These are phyloP conservation scores for Lactuca saligna DNA, from an alignment of 129 eudicot genomes.

Conservation along the genomic window DNA sequence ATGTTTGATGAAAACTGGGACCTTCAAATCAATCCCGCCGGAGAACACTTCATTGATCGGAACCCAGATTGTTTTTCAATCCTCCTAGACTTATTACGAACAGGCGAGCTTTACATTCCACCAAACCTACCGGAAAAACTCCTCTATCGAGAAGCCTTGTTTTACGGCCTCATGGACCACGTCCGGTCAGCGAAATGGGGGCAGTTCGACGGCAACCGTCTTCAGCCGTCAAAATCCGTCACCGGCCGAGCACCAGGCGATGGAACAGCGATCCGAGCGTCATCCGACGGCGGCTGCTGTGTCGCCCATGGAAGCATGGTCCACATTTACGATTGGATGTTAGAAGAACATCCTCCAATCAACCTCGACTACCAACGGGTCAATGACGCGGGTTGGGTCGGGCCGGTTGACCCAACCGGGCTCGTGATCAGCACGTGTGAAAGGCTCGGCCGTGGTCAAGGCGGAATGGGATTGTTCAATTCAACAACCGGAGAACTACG, in stretches of 20 bases:
- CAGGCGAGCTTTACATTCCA: conserved; percentile 73
- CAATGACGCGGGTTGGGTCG: conserved; percentile 86
- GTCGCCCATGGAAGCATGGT: conserved; percentile 96
- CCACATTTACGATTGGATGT: conserved; percentile 92
- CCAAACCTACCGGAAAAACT: conserved; percentile 61
- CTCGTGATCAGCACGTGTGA: conserved; percentile 81
- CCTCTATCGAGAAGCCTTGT: conserved; percentile 71
- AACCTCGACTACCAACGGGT: conserved; percentile 87
- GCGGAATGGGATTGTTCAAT: conserved; percentile 86
- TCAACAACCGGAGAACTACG: conserved; percentile 61
- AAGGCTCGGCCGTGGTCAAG: conserved; percentile 74
- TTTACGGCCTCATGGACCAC: conserved; percentile 71
- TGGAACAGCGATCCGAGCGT: conserved; percentile 86
- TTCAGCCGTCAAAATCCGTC: conserved; percentile 49
- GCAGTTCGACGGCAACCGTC: conserved; percentile 78
- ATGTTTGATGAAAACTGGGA: conserved; percentile 88
- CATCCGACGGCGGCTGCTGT: conserved; percentile 95
- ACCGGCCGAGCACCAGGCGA: conserved; percentile 80
- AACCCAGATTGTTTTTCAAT: conserved; percentile 83
- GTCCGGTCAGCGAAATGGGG: conserved; percentile 87
- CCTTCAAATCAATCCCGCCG: conserved; percentile 38
- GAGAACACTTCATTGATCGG: conserved; percentile 78
- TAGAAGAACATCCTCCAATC: conserved; percentile 76
- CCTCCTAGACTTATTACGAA: conserved; percentile 78
- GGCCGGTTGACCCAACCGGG: conserved; percentile 53